Base-by-base conservation (phyloP, 208 protist genomes). In the Wallacemonas sp. region DNA sequence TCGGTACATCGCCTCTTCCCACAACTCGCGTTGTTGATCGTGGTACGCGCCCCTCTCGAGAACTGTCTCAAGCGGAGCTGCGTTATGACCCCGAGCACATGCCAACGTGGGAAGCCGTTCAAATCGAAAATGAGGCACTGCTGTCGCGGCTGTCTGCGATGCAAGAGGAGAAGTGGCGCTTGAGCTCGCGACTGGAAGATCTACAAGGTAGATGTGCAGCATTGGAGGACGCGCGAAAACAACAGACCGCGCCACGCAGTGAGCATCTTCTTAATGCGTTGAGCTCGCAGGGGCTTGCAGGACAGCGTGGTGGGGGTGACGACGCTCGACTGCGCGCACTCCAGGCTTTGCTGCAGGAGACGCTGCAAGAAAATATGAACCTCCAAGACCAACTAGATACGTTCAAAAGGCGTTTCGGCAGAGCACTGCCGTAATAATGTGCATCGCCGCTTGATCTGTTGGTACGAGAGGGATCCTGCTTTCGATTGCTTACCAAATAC, bases 301-400 rank as follows among this genome's bases (percentile, higher is more conserved):
- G 61, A 11, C 49, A 67, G 42, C 62, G 62, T 36, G 65, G 65
- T 9, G 46, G 51, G n/a, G 65, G n/a, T n/a, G 14, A 77, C 15
- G 70, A 77, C 36, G 72, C 56, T 17, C 75, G 58, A 51, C 60
- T 91, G 26, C 75, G 80, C 28, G 47, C 61, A n/a, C 54, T 93
- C 8, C 87, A 93, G 66, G 68, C 61, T 26, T 70, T 93, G 41
- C 39, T 93, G 28, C 83, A 93, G 42, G 72, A 84, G 19, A 82
- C 80, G 34, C 60, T 93, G 19, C 39, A 73, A 45, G 74, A 89
- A 55, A 90, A 87, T 38, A 70, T 93, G 28, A 56, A 55, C 24
- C 64, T 93, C 3, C 70, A 81, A 71, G 74, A 82, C 46, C 62
- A 74, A 46, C 17, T 90, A 24, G 54, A 64, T 22, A 61, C 68